These are phyloP conservation scores for Blastomyces silverae DNA, from an alignment of 2,329 filamentous ascomycete genomes.

Conservation along the genomic window DNA sequence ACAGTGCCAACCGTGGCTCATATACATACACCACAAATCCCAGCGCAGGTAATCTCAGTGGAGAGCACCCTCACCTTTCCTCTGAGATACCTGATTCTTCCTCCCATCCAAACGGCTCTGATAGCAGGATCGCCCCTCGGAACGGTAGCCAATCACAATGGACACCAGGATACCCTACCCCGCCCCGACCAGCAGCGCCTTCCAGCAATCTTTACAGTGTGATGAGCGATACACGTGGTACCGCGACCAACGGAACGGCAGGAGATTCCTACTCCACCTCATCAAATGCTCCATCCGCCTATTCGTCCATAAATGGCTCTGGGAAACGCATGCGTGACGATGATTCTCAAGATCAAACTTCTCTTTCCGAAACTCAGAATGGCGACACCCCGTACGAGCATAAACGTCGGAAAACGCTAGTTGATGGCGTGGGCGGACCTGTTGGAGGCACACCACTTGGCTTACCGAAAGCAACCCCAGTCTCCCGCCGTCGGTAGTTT, in stretches of 20 bases:
- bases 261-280: slow-evolving; percentile 66
- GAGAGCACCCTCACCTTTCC: slow-evolving; percentile 68
- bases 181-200: slow-evolving; percentile 58
- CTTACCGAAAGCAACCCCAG: slow-evolving; percentile 41
- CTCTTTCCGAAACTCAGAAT: slow-evolving; percentile 55
- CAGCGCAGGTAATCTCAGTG: slow-evolving; percentile 58
- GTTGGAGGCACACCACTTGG: slow-evolving; percentile 36
- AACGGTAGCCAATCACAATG: slow-evolving; percentile 73
- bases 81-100: slow-evolving; percentile 79
- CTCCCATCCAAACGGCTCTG: slow-evolving; percentile 69
- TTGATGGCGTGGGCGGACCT: slow-evolving; percentile 50
- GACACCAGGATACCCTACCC: slow-evolving; percentile 66
- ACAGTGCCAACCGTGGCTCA: slow-evolving; percentile 63
- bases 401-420: slow-evolving; percentile 74
- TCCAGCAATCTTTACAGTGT: slow-evolving; percentile 84
- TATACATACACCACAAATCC: slow-evolving; percentile 70
- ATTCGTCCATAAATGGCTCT: slow-evolving; percentile 57
- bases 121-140: slow-evolving; percentile 69
- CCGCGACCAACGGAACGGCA: slow-evolving; percentile 56
- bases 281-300: slow-evolving; percentile 52
- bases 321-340: slow-evolving; percentile 60
- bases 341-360: slow-evolving; percentile 58
- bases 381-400: slow-evolving; percentile 52
- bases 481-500: slow-evolving; percentile 35
- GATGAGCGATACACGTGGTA: slow-evolving; percentile 69